Evolutionary conservation across 2,329 filamentous ascomycete species (phyloP).

Genomic region (Diaporthe velutina): DNA sequence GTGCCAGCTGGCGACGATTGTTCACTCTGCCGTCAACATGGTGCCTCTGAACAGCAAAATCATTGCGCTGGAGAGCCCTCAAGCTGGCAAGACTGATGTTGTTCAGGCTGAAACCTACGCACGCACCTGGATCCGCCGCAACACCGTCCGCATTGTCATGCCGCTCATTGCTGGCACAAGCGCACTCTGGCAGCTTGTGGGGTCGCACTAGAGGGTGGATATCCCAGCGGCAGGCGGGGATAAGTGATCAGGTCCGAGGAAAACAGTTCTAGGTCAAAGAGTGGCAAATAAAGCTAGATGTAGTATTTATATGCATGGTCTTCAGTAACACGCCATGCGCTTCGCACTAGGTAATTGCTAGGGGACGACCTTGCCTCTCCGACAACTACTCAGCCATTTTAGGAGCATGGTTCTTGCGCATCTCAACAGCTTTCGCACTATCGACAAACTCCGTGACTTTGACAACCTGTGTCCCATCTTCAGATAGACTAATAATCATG

Average conservation of each 20-base stretch:
- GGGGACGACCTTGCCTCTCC: neutral
- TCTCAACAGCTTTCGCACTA: neutral
- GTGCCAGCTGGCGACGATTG: neutral
- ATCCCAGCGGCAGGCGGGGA: neutral
- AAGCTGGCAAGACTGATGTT: neutral
- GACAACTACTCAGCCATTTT: neutral
- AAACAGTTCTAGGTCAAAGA: neutral
- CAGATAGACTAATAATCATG: neutral
- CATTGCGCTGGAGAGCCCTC: neutral
- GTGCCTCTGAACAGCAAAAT: neutral
- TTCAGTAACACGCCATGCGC: neutral
- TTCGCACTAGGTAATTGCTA: neutral
- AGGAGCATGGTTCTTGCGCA: neutral
- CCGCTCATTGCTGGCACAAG: conserved; percentile 2
- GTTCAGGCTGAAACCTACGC: neutral
- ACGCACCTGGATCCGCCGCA: neutral
- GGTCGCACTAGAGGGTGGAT: neutral
- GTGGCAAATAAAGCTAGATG: neutral
- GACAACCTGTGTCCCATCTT: neutral
- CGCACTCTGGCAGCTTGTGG: conserved; percentile 14
- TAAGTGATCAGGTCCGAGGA: neutral
- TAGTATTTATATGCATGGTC: neutral
- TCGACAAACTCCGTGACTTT: neutral
- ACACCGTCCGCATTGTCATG: neutral
- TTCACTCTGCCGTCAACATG: conserved; percentile 10